phyloP scores from a whole-genome alignment of 352 stramenopile species.

The Phytophthora megakarya region DNA sequence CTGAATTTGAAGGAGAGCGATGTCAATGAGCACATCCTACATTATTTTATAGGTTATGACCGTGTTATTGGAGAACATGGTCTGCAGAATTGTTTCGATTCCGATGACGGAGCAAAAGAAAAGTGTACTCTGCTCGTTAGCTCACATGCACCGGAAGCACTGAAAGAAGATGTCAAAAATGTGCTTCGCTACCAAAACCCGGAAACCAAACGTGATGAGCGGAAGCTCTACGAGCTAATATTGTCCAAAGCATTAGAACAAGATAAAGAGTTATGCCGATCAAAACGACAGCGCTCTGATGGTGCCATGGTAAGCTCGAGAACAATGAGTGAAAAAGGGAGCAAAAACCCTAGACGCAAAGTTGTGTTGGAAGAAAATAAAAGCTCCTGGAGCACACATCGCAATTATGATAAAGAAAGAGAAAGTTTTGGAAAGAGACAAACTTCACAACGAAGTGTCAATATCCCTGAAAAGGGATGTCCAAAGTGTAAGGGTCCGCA shows the following conservation, averaged over 20 bases:
- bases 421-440: neutral
- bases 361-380: no score
- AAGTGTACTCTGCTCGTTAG: slow-evolving; percentile 19
- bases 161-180: slow-evolving; percentile 15
- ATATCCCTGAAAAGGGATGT: neutral
- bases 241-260: slow-evolving; percentile 15
- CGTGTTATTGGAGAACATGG: slow-evolving; percentile 10
- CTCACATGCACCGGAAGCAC: neutral
- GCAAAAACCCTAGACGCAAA: neutral
- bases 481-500: slow-evolving; percentile 9
- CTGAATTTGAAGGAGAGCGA: slow-evolving; percentile 3
- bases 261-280: slow-evolving; percentile 7
- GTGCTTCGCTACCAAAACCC: slow-evolving; percentile 15
- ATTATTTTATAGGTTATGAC: slow-evolving; percentile 14
- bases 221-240: slow-evolving; percentile 14
- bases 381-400: no score
- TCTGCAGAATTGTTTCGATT: slow-evolving; percentile 1
- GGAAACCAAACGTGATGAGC: neutral
- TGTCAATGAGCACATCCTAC: slow-evolving; percentile 3
- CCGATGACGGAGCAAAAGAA: neutral
- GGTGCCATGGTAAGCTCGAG: no score
- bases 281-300: slow-evolving; percentile 9
- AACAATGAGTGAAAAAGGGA: slow-evolving; percentile 2
- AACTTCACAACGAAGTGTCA: neutral
- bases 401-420: neutral